Evolutionary conservation across 208 protist genomes (phyloP).

Genomic region (Crithidia expoeki): DNA sequence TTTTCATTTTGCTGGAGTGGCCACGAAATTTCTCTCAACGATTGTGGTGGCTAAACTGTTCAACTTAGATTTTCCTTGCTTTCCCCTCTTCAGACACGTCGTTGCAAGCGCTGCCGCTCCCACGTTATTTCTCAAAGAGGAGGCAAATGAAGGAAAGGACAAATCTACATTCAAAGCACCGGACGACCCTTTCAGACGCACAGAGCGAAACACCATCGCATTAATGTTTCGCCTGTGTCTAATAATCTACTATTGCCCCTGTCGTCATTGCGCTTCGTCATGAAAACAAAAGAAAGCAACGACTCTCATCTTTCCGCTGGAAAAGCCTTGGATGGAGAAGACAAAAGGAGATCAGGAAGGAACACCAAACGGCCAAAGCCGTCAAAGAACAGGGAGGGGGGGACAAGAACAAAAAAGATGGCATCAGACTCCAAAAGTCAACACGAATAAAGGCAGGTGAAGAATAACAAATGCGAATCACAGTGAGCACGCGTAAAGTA

Average conservation of each 20-base stretch:
- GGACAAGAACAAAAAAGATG: constrained; percentile 6
- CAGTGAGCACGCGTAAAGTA: neutral
- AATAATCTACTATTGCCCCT: neutral
- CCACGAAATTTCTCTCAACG: too few species aligned
- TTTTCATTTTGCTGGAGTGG: too few species aligned
- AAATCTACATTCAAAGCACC: neutral
- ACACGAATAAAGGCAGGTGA: neutral
- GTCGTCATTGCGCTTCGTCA: neutral
- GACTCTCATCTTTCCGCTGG: neutral
- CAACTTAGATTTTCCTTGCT: neutral
- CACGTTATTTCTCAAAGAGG: neutral
- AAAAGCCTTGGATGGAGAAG: neutral
- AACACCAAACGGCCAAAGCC: neutral
- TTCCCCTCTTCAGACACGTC: neutral
- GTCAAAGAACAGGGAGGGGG: constrained; percentile 9
- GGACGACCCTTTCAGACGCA: neutral
- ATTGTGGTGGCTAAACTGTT: too few species aligned
- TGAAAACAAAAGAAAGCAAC: neutral
- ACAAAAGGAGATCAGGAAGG: neutral
- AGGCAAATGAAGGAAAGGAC: neutral
- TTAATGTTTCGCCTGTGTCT: neutral
- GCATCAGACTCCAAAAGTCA: constrained; percentile 1
- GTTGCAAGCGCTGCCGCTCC: neutral
- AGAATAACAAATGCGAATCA: neutral
- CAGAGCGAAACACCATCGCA: neutral